A percentile compares a stretch with the other conserved stretches of the same genome.
phyloP scores from a whole-genome alignment of 768 basidiomycete species.

The Lepiota subincarnata region DNA sequence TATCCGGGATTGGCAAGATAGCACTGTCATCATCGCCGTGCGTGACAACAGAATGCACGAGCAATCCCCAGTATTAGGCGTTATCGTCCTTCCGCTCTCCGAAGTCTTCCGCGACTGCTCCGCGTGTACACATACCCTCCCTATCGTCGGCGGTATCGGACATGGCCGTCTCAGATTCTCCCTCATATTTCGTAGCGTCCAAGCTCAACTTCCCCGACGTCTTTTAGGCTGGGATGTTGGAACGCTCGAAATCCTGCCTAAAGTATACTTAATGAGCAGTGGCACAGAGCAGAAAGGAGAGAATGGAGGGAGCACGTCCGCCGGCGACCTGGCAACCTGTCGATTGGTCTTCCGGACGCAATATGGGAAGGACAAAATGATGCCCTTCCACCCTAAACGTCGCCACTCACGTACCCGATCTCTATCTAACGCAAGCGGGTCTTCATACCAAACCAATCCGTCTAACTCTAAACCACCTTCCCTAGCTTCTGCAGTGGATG shows the following conservation, averaged over 20 bases:
- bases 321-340: slow-evolving; percentile 34
- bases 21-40: slow-evolving; percentile 62
- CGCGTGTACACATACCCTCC: slow-evolving; percentile 53
- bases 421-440: not conserved
- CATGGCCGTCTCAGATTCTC: slow-evolving; percentile 61
- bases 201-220: slow-evolving; percentile 50
- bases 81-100: slow-evolving; percentile 51
- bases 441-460: not conserved
- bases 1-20: slow-evolving; percentile 55
- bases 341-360: slow-evolving; percentile 35
- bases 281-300: not conserved
- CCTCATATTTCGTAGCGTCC: slow-evolving; percentile 63
- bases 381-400: slow-evolving; percentile 19
- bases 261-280: slow-evolving; percentile 18
- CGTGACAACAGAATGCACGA: slow-evolving; percentile 57
- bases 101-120: slow-evolving; percentile 48
- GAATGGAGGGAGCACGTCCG: slow-evolving; percentile 18
- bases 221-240: slow-evolving; percentile 69
- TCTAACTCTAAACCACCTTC: not conserved
- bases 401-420: not conserved
- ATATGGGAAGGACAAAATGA: slow-evolving; percentile 34
- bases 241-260: slow-evolving; percentile 49
- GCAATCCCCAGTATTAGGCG: slow-evolving; percentile 64
- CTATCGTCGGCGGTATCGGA: slow-evolving; percentile 69
- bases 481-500: not conserved